These are phyloP conservation scores for Lagerstroemia speciosa DNA, from an alignment of 345 rosid species.

Conservation along the genomic window DNA sequence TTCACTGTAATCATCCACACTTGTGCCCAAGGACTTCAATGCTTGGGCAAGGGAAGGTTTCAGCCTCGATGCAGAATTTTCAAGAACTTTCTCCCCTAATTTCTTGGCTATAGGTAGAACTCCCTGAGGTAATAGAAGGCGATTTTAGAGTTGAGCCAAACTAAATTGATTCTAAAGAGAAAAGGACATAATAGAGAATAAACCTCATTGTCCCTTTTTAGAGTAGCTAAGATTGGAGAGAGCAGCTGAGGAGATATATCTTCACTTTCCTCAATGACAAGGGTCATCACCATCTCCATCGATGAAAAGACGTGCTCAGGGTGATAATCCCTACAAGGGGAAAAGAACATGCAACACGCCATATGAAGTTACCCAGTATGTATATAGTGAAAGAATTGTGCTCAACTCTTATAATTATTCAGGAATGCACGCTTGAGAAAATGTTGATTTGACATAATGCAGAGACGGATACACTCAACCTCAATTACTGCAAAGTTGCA, in stretches of 20 bases:
- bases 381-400: neutral
- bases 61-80: constrained; percentile 54
- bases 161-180: neutral
- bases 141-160: constrained; percentile 2
- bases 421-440: neutral
- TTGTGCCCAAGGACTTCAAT: constrained; percentile 39
- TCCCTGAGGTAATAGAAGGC: constrained; percentile 32
- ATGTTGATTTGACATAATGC: too few relatives aligned
- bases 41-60: constrained; percentile 55
- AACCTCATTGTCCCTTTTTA: constrained; percentile 69
- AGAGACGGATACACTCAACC: too few relatives aligned
- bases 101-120: constrained; percentile 53
- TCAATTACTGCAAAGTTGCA: neutral
- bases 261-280: constrained; percentile 92
- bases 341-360: too few relatives aligned
- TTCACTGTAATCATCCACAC: constrained; percentile 48
- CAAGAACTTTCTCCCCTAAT: constrained; percentile 71
- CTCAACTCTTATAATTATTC: too few relatives aligned
- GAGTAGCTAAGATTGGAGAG: constrained; percentile 49
- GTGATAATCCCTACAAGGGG: constrained; percentile 60
- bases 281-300: constrained; percentile 87
- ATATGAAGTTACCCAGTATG: neutral
- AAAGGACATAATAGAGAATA: neutral
- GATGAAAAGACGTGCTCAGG: constrained; percentile 58
- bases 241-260: constrained; percentile 68